A percentile compares a stretch with the other conserved stretches of the same genome.
phyloP scores from a whole-genome alignment of 441 rosid species.

The Adansonia grandidieri region DNA sequence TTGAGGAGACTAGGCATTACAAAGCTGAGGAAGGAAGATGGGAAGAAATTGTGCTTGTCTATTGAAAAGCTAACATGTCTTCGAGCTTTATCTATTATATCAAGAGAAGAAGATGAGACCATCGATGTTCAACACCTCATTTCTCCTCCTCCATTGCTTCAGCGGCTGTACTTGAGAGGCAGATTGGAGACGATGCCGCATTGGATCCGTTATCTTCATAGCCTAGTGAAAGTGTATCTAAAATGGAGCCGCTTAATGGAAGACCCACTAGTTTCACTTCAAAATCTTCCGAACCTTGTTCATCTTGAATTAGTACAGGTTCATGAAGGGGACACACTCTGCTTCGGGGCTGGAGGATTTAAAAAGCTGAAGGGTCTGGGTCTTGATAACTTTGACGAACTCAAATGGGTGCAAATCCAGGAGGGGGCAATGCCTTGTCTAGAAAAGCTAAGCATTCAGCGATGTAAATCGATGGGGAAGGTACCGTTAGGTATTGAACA shows the following conservation, averaged over 20 bases:
- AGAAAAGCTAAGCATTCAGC: conserved; percentile 39
- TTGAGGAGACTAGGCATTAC: conserved; percentile 44
- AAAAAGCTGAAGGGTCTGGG: conserved; percentile 42
- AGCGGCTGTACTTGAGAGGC: conserved; percentile 44
- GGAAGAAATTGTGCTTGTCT: conserved; percentile 39
- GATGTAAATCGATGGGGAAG: conserved; percentile 40
- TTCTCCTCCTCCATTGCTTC: conserved; percentile 38
- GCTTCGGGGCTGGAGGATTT: conserved; percentile 39
- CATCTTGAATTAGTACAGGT: conserved; percentile 43
- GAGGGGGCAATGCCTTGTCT: conserved; percentile 45
- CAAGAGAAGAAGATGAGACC: conserved; percentile 26
- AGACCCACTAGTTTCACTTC: conserved; percentile 38
- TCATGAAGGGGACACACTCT: conserved; percentile 35
- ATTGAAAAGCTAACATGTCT: conserved; percentile 38
- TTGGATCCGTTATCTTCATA: conserved; percentile 38
- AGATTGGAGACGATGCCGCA: conserved; percentile 35
- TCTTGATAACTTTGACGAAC: conserved; percentile 38
- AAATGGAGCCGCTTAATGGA: conserved; percentile 41
- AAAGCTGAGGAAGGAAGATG: conserved; percentile 43
- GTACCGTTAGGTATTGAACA: conserved; percentile 49
- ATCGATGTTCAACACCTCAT: conserved; percentile 34
- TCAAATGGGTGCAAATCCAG: conserved; percentile 32
- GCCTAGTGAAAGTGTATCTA: conserved; percentile 38
- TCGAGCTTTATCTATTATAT: conserved; percentile 36
- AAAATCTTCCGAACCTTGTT: conserved; percentile 38